Conservation (phyloP, 768 basidiomycete genomes). For the Heimioporus sp. region DNA sequence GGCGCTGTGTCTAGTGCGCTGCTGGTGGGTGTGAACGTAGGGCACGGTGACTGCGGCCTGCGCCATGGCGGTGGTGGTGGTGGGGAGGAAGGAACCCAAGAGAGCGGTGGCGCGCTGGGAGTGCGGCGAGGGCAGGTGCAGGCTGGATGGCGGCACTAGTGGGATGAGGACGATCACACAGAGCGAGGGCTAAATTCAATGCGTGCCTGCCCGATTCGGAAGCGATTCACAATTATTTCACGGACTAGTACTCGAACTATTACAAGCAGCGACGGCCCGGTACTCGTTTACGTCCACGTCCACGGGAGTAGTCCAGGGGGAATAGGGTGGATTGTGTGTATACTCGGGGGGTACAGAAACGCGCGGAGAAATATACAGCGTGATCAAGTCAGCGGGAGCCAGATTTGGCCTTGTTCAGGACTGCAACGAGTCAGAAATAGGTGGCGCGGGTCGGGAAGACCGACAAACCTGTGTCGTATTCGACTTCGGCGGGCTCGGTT, state of each 20-base stretch:
- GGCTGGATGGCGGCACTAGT: conserved; percentile 1
- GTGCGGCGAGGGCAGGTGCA: background rate
- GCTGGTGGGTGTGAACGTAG: conserved; percentile 34
- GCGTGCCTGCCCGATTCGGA: conserved; percentile 25
- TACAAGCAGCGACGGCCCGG: too few species aligned
- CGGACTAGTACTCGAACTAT: too few species aligned
- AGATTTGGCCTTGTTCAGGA: conserved; percentile 13
- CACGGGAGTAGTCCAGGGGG: background rate
- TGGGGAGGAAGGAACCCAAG: conserved; percentile 1
- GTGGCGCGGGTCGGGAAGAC: background rate
- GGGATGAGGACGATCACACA: too few species aligned
- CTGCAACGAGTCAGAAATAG: conserved; percentile 11
- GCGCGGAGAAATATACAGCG: conserved; percentile 8
- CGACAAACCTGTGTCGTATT: conserved; percentile 62
- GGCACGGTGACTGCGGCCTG: conserved; percentile 26
- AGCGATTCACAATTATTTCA: conserved; percentile 1
- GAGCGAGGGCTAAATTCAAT: too few species aligned
- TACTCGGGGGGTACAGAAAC: conserved; percentile 11
- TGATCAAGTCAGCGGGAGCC: conserved; percentile 13
- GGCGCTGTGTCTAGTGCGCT: conserved; percentile 30
- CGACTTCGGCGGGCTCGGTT: conserved; percentile 72
- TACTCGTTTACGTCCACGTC: too few species aligned
- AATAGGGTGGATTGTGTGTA: conserved; percentile 3
- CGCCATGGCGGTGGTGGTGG: conserved; percentile 22
- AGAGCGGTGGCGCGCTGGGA: conserved; percentile 1